These are phyloP conservation scores for Lactarius trivialis DNA, from an alignment of 768 basidiomycete species.

Conservation along the genomic window DNA sequence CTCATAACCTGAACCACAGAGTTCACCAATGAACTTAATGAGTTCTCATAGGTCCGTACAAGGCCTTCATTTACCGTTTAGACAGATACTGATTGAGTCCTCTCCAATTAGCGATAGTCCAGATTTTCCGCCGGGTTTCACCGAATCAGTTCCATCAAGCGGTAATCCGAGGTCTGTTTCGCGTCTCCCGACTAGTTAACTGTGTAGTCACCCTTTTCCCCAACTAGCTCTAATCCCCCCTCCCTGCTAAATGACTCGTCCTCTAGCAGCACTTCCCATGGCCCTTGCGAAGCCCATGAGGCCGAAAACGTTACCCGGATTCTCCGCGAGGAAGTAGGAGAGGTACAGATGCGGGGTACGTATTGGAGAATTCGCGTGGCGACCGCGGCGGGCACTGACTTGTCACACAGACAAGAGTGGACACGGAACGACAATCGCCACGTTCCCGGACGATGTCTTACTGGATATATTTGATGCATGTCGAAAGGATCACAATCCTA, in stretches of 20 bases:
- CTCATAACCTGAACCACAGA: too few relatives aligned
- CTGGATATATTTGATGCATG: background rate
- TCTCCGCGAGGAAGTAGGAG: background rate
- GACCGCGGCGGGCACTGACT: background rate
- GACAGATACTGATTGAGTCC: too few relatives aligned
- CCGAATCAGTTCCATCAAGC: too few relatives aligned
- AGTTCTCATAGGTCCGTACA: too few relatives aligned
- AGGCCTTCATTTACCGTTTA: too few relatives aligned
- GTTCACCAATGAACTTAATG: too few relatives aligned
- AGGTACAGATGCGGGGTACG: background rate
- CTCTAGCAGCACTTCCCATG: background rate
- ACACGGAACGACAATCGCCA: background rate
- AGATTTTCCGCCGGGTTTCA: too few relatives aligned
- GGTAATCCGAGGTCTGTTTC: too few relatives aligned
- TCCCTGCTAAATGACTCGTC: too few relatives aligned
- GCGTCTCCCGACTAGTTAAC: too few relatives aligned
- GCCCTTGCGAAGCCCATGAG: too few relatives aligned
- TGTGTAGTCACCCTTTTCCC: background rate
- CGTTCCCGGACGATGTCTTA: background rate
- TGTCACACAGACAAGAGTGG: background rate
- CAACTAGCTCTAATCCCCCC: background rate
- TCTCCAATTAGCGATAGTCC: too few relatives aligned
- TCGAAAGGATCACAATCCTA: background rate
- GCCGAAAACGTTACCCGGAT: background rate
- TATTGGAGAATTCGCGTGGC: background rate